Base-by-base conservation (phyloP, 1,139 yeast genomes). In the Yamadazyma sp. region DNA sequence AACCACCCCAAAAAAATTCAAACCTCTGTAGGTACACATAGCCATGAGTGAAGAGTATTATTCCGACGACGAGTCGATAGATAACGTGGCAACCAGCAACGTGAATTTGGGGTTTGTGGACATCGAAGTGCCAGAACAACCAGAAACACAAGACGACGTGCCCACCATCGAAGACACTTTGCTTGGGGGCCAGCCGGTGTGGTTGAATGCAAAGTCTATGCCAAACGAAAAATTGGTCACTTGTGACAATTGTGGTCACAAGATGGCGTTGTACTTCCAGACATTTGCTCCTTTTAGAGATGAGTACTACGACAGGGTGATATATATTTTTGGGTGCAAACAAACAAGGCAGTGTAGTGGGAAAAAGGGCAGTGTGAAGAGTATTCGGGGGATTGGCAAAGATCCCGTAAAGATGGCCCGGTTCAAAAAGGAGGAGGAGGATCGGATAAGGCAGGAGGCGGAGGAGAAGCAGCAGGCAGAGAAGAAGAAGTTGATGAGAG, bases 241-340 rank as follows among this genome's bases (percentile, higher is more conserved):
- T 15, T 92, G 98, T 66, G 77, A 75, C 38, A 73, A 73, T 43
- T 92, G 98, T 63, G 60, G 65, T 0, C 59, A 66, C 10, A 64
- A 72, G 24, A 70, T 88, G 83, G 80, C 87, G 7, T 63, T 91
- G 37, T 65, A 89, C 29, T 63, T 83, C 2, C 98, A 92, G 59
- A 84, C 92, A 2, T 83, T 75, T 61, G 84, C 96, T 1, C 94
- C 95, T 2, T 59, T 87, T 34, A 87, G 81, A 22, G 76, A 75
- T 28, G 73, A 81, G n/a, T 64, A 76, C 36, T 87, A 89, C 56
- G 97, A 89, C 53, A 74, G 98, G 42, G 81, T 81, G 10, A 61
- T 92, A 20, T 92, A 92, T 56, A 73, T 91, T 0, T 85, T 91
- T 60, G 81, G 81, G 2, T 92, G 98, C 62, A 66, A 73, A 34